Base-by-base conservation (phyloP, 2,329 filamentous ascomycete species). In the Arthrobotrys entomopaga region DNA sequence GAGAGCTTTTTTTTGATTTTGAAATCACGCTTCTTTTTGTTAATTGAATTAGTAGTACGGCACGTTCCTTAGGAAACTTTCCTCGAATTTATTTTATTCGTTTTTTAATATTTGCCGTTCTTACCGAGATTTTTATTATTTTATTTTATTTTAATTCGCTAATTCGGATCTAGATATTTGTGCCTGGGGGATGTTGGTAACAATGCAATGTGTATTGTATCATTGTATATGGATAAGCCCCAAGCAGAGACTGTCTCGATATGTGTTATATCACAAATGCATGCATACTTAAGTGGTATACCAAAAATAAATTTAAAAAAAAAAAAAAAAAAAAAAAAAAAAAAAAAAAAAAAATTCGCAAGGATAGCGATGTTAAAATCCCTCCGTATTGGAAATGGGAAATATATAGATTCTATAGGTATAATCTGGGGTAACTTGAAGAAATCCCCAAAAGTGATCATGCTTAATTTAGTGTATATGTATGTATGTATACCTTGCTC, bases 301-400 rank as follows among this genome's bases (percentile, higher is more conserved):
- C 46, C 46, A 50, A 50, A 50, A 50, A 50, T 50, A 50, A 16
- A 5, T n/a, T 16, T 7, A 7, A 10, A n/a, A 48, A n/a, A n/a
- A n/a, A n/a, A n/a, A n/a, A 46, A 46, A 46, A 46, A 10, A 46
- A n/a, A 10, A 15, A 5, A 16, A n/a, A n/a, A n/a, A n/a, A n/a
- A n/a, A n/a, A 46, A 46, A 46, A 46, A 10, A 46, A n/a, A 10
- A 15, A 5, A 16, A 6, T 46, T 46, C 13, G 16, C 42, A 46
- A 19, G 42, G 42, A n/a, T 46, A 19, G 6, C 42, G 42, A n/a
- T 46, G 13, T n/a, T 10, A n/a, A 6, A n/a, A 46, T 46, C 16
- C 16, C 13, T n/a, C 16, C 16, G 42, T 46, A n/a, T 46, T 7
- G 6, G 42, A 46, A n/a, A 5, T 15, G 13, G 42, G 5, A 8